A percentile compares a stretch with the other conserved stretches of the same genome.
phyloP scores from a whole-genome alignment of 2,329 filamentous ascomycete genomes.

The Endocalyx cinctus region DNA sequence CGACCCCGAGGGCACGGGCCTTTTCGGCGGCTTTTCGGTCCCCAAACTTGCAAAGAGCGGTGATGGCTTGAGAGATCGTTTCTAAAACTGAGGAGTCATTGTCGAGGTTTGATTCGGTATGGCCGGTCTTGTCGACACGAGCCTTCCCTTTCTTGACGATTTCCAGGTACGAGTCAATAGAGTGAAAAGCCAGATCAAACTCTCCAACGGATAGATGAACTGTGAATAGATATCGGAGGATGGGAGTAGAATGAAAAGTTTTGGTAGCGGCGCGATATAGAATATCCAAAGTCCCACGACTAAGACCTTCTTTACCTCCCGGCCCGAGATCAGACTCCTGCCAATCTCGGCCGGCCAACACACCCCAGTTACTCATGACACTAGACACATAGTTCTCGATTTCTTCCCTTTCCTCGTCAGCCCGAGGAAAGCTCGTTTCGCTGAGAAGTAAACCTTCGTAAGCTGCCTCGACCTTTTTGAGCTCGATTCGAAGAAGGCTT shows the following conservation, averaged over 20 bases:
- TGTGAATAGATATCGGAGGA: conserved; percentile 80
- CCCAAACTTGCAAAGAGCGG: conserved; percentile 78
- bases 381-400: conserved; percentile 78
- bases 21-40: conserved; percentile 71
- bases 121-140: conserved; percentile 72
- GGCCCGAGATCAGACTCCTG: conserved; percentile 73
- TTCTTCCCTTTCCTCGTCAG: conserved; percentile 71
- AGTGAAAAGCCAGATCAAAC: conserved; percentile 85
- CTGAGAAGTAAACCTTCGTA: conserved; percentile 76
- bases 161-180: conserved; percentile 87
- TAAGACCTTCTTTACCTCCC: conserved; percentile 71
- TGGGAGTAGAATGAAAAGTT: conserved; percentile 90
- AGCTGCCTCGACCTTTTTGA: conserved; percentile 71
- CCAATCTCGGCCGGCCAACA: conserved; percentile 78
- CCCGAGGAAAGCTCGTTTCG: conserved; percentile 79
- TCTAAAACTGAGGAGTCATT: conserved; percentile 71
- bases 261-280: conserved; percentile 88
- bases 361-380: conserved; percentile 79
- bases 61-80: conserved; percentile 75
- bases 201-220: conserved; percentile 85
- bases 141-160: conserved; percentile 83
- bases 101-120: conserved; percentile 68
- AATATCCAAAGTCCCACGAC: conserved; percentile 75
- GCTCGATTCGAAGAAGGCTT: conserved; percentile 65
- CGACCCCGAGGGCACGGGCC: conserved; percentile 63